Percentiles rank a stretch among this genome's conserved stretches.
Evolutionary conservation across 1,284 basidiomycete genomes (phyloP).

Genomic region (Athelia psychrophila): DNA sequence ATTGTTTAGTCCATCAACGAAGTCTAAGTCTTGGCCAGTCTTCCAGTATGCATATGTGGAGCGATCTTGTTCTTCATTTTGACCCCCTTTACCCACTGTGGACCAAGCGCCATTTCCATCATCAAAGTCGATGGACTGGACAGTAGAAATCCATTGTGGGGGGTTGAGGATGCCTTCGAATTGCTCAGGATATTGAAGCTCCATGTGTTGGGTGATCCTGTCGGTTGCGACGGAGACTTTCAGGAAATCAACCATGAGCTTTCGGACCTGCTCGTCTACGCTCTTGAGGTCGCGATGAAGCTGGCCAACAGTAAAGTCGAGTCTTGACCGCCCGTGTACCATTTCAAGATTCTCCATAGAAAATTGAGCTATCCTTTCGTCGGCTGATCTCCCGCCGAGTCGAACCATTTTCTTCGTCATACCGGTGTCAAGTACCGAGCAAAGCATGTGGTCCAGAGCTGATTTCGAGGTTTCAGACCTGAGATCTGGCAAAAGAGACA

Average conservation of each 20-base stretch:
- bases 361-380: slow-evolving; percentile 55
- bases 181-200: slow-evolving; percentile 39
- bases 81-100: slow-evolving; percentile 16
- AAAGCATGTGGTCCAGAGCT: slow-evolving; percentile 68
- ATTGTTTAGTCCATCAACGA: slow-evolving; percentile 19
- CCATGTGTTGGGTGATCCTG: slow-evolving; percentile 38
- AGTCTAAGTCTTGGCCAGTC: slow-evolving; percentile 36
- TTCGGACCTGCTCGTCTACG: slow-evolving; percentile 40
- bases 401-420: slow-evolving; percentile 65
- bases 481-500: neutral
- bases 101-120: slow-evolving; percentile 17
- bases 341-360: slow-evolving; percentile 56
- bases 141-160: slow-evolving; percentile 38
- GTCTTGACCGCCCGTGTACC: slow-evolving; percentile 37
- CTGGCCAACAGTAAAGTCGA: slow-evolving; percentile 29
- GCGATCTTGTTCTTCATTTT: slow-evolving; percentile 20
- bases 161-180: slow-evolving; percentile 32
- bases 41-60: slow-evolving; percentile 49
- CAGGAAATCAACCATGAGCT: slow-evolving; percentile 41
- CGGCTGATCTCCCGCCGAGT: slow-evolving; percentile 56
- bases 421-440: slow-evolving; percentile 53
- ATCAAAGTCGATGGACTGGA: slow-evolving; percentile 16
- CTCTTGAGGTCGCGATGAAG: slow-evolving; percentile 40
- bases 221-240: slow-evolving; percentile 33
- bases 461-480: neutral